phyloP scores from a whole-genome alignment of 306 rosid species.

The Sphenostylis stenocarpa region DNA sequence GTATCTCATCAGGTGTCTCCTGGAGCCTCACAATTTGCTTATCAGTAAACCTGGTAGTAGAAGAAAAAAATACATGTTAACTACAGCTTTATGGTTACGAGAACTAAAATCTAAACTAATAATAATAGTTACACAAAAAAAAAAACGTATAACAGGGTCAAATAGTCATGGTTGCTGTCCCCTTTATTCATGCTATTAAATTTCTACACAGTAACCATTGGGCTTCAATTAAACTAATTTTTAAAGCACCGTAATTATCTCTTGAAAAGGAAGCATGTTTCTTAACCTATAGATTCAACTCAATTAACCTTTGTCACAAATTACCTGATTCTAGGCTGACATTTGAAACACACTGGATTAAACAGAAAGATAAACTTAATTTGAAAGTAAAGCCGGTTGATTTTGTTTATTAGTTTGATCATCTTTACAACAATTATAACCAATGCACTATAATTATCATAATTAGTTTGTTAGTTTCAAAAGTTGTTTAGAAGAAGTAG shows the following conservation, averaged over 20 bases:
- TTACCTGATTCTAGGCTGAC: background rate
- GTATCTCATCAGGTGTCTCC: slow-evolving; percentile 98
- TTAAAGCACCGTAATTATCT: background rate
- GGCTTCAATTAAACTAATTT: background rate
- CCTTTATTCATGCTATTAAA: background rate
- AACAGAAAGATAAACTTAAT: background rate
- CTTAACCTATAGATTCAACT: slow-evolving; percentile 11
- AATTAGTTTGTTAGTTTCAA: background rate
- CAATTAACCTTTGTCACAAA: background rate
- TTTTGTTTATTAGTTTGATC: background rate
- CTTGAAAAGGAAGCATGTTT: background rate
- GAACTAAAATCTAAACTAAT: slow-evolving; percentile 12
- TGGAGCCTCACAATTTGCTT: slow-evolving; percentile 98
- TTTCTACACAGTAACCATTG: background rate
- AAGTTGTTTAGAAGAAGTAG: background rate
- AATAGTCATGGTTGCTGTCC: background rate
- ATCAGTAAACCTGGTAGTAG: slow-evolving; percentile 71
- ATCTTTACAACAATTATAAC: background rate
- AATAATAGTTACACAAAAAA: background rate
- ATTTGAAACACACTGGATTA: background rate
- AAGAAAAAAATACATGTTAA: slow-evolving; percentile 23
- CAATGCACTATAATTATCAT: background rate
- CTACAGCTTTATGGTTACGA: background rate
- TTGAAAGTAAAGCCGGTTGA: background rate
- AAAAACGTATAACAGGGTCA: background rate